Evolutionary conservation across 805 yeast genomes (phyloP), one percentile per base, ranked within the genome.

Genomic region (Myxozyma neglecta): DNA sequence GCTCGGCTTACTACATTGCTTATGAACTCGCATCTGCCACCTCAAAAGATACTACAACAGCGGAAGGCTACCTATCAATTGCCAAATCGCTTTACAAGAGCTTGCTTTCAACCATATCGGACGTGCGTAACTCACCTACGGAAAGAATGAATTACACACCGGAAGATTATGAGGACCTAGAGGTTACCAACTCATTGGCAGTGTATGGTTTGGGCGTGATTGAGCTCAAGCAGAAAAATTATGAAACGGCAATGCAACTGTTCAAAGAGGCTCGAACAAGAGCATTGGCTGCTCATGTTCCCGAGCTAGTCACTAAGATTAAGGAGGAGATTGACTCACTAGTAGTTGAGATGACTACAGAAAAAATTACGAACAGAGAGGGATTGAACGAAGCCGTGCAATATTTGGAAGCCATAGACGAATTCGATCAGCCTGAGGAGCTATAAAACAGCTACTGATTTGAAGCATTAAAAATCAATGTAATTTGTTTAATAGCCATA

Each of bases 141-240:
- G 43, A 54, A 54, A 36, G 61, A 65, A 36, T 59, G 55, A 40
- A 59, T 53, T 48, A 62, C 59, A 39, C 67, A 32, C 63, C 60
- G 40, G 50, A 69, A 55, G 63, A 69, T 56, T 51, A 57, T 62
- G 46, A 60, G 45, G 56, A 65, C 66, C 37, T 87, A 11, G 80
- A 83, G 37, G 90, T 88, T 65, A 84, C 88, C 0, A 84, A 88
- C 46, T 94, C 96, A 0, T 78, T 92, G 71, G 85, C 96, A 0
- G 84, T 90, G 0, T 92, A 88, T 71, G 96, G 97, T 0, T 77
- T 89, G 45, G 98, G 97, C 1, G 96, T 91, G 5, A 80, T 90
- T 10, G 80, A 83, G 48, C 74, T 87, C n/a, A 89, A 89, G 68
- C 70, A 78, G 50, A 82, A 86, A 0, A 75, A 85, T 10, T 77